Conservation (phyloP, 202 grass and related monocot genomes). For the Eragrostis tef region DNA sequence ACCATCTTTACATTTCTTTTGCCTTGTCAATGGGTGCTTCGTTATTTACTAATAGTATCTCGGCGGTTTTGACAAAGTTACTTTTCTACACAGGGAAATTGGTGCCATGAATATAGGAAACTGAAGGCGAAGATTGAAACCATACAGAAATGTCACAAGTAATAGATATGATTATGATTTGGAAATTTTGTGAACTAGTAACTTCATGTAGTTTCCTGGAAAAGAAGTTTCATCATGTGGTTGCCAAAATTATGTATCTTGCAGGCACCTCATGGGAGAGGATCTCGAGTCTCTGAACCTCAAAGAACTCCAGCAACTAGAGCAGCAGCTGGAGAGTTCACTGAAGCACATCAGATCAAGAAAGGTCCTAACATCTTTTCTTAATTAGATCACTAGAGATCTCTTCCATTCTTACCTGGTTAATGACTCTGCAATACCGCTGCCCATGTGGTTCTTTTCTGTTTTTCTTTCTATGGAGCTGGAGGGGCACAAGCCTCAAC, state of each 20-base stretch:
- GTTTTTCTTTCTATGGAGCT: background rate
- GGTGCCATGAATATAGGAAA: constrained; percentile 73
- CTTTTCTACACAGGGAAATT: constrained; percentile 62
- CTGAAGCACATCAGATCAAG: constrained; percentile 81
- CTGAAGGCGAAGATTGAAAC: constrained; percentile 78
- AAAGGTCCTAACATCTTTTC: constrained; percentile 60
- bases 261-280: constrained; percentile 76
- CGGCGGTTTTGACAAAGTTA: constrained; percentile 11
- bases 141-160: constrained; percentile 89
- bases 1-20: background rate
- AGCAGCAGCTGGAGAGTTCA: constrained; percentile 79
- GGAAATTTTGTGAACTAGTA: background rate
- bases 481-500: too few species aligned
- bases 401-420: background rate
- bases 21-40: background rate
- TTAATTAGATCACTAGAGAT: constrained; percentile 8
- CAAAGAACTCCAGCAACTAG: constrained; percentile 88
- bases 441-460: background rate
- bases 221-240: background rate
- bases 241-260: constrained; percentile 25
- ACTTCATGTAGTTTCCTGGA: background rate
- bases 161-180: constrained; percentile 5
- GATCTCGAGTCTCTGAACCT: constrained; percentile 65
- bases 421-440: background rate
- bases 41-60: background rate